Evolutionary conservation across 2,329 filamentous ascomycete genomes (phyloP).

Genomic region (Hirsutella thompsonii): DNA sequence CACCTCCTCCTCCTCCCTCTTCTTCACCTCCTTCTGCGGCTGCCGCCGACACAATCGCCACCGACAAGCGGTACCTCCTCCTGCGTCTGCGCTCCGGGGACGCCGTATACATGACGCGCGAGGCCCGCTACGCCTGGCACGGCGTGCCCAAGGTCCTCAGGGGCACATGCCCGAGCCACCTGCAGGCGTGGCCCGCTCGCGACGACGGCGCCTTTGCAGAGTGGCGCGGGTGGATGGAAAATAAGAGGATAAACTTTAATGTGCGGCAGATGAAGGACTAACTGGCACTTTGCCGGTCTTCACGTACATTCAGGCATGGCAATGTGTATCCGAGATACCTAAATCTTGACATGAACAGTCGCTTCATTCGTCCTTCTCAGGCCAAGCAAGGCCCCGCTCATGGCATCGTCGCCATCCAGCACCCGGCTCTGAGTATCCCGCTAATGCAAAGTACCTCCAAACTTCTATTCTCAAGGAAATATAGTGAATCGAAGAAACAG

Average conservation of each 20-base stretch:
- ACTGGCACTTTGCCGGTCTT: neutral
- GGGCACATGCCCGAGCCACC: constrained; percentile 62
- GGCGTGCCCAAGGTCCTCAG: constrained; percentile 79
- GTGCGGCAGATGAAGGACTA: constrained; percentile 72
- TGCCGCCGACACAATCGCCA: no score
- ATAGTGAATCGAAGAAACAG: no score
- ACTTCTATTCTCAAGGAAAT: no score
- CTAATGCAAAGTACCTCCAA: no score
- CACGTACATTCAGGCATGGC: neutral
- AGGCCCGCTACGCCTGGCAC: constrained; percentile 85
- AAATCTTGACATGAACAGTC: neutral
- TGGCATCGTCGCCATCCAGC: no score
- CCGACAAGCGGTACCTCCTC: constrained; percentile 37
- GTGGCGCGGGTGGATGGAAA: constrained; percentile 80
- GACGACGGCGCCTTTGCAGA: constrained; percentile 39
- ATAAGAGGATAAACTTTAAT: constrained; percentile 84
- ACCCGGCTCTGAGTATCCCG: no score
- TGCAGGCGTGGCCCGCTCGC: constrained; percentile 61
- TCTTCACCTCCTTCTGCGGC: no score
- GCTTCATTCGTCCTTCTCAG: neutral
- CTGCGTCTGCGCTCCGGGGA: constrained; percentile 72
- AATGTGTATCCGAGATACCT: no score
- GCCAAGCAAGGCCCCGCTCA: neutral
- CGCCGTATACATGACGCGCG: constrained; percentile 76
- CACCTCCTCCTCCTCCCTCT: no score